Evolutionary conservation across 306 rosid genomes (phyloP), one percentile per base, ranked within the genome.

Genomic region (Mimosa pudica): DNA sequence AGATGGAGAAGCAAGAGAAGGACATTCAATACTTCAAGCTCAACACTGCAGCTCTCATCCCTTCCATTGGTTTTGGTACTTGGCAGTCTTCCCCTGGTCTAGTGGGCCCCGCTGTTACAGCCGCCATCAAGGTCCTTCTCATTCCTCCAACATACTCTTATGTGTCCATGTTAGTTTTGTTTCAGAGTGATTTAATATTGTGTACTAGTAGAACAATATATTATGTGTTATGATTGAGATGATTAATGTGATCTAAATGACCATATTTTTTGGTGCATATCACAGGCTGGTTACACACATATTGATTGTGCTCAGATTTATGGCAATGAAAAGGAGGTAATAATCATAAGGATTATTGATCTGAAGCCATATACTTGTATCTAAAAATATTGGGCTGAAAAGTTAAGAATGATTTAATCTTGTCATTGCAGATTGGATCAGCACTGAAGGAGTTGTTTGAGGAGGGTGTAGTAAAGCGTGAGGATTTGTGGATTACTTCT

Each of bases 401-500:
- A 24, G 30, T 24, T 24, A 24, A 38, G 42, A 11, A 41, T 67
- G 20, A 57, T 67, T 73, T 47, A 5, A 44, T 18, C 74, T 20
- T 51, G 57, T 58, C 55, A 36, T 60, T 78, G 80, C 73, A 94
- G 98, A 89, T 94, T 73, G 97, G 98, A 52, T 78, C 75, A 12
- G 88, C 84, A 65, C 76, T 90, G 75, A 89, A 86, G 86, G 88
- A 90, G 71, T 82, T 94, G 68, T 92, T 91, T 78, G 89, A 89
- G 20, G 97, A 87, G 65, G 97, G 93, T 16, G 86, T 88, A 30
- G 90, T 92, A 74, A 94, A 91, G 86, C 93, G 97, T 0, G 97
- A 92, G 84, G 97, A 92, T 81, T 83, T 92, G 84, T 94, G 94
- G 93, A 90, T 92, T 85, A 92, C 98, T 42, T 94, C 98, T 5